Conservation (phyloP, 2,329 filamentous ascomycete species). For the Fonsecaea monophora region DNA sequence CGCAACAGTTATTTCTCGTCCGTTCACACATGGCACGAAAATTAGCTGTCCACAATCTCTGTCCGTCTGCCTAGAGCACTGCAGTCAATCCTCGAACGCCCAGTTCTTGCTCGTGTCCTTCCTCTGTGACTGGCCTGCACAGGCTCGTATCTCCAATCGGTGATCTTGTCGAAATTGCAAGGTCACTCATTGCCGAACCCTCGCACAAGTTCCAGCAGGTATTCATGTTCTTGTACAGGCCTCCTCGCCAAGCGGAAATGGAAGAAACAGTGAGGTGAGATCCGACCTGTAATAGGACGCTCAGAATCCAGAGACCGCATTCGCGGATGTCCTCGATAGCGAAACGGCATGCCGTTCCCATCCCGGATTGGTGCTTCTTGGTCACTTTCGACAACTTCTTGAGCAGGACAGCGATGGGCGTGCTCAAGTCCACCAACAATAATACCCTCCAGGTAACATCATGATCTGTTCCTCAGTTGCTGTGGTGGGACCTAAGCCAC, state of each 20-base stretch:
- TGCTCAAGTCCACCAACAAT: conserved; percentile 38
- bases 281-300: conserved; percentile 52
- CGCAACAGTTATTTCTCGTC: conserved; percentile 19
- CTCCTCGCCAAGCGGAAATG: conserved; percentile 51
- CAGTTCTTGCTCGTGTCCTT: conserved; percentile 46
- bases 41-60: conserved; percentile 41
- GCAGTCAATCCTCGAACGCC: conserved; percentile 46
- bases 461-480: conserved; percentile 50
- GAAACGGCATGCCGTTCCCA: conserved; percentile 27
- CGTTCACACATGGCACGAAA: conserved; percentile 39
- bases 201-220: conserved; percentile 44
- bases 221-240: conserved; percentile 54
- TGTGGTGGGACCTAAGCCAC: conserved; percentile 59
- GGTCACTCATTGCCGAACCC: conserved; percentile 43
- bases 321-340: neutral
- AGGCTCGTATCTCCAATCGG: conserved; percentile 48
- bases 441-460: conserved; percentile 47
- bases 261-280: conserved; percentile 54
- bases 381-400: conserved; percentile 40
- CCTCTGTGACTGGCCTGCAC: conserved; percentile 42
- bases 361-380: conserved; percentile 38
- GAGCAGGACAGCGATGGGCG: conserved; percentile 34
- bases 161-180: conserved; percentile 60
- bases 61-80: conserved; percentile 44
- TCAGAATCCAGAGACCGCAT: conserved; percentile 29